A percentile compares a stretch with the other conserved stretches of the same genome.
Evolutionary conservation across 345 rosid species (phyloP).

Genomic region (Sonneratia alba): DNA sequence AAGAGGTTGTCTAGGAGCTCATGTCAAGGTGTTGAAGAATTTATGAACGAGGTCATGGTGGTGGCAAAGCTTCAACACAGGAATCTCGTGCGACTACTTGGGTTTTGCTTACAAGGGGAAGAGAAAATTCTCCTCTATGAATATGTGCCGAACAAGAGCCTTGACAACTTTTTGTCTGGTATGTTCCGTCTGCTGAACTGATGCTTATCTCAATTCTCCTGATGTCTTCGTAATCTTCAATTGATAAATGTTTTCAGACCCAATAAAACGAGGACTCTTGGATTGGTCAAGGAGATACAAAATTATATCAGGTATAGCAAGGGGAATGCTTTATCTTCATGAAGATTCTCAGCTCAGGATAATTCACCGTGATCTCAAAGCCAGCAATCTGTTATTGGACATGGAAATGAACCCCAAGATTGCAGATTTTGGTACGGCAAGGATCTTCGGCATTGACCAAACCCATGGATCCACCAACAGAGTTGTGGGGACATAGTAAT

Average conservation of each 20-base stretch:
- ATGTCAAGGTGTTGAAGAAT: constrained; percentile 26
- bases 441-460: constrained; percentile 10
- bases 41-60: constrained; percentile 33
- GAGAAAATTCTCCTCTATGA: constrained; percentile 49
- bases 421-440: constrained; percentile 22
- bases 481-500: constrained; percentile 20
- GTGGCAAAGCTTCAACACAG: constrained; percentile 40
- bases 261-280: neutral
- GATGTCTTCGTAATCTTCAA: neutral
- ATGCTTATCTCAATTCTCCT: neutral
- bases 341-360: constrained; percentile 16
- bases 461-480: constrained; percentile 3
- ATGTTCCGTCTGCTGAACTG: neutral
- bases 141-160: constrained; percentile 36
- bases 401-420: constrained; percentile 23
- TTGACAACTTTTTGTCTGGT: constrained; percentile 7
- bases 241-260: constrained; percentile 1
- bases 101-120: constrained; percentile 33
- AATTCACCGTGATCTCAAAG: constrained; percentile 21
- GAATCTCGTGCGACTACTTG: constrained; percentile 34
- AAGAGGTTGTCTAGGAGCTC: constrained; percentile 32
- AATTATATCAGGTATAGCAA: constrained; percentile 13
- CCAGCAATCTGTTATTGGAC: constrained; percentile 17
- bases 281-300: constrained; percentile 14
- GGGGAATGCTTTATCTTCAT: constrained; percentile 18